phyloP scores from a whole-genome alignment of 345 rosid genomes.

The Populus euphratica region DNA sequence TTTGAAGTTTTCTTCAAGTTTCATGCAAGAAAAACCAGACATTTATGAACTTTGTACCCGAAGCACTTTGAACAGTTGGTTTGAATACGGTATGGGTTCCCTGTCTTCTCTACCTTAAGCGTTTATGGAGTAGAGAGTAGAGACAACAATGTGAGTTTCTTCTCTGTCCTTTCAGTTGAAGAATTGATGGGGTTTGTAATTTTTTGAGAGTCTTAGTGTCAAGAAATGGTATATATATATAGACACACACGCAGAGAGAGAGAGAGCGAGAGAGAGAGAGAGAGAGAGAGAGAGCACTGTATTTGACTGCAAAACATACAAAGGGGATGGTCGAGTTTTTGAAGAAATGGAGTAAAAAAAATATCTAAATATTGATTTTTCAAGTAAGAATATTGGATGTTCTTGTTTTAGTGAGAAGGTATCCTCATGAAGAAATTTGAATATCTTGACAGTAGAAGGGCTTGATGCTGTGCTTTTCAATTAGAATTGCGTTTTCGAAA shows the following conservation, averaged over 20 bases:
- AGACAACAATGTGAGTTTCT: slow-evolving; percentile 4
- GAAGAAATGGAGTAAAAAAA: too few species aligned
- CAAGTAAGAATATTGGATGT: too few species aligned
- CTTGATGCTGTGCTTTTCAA: too few species aligned
- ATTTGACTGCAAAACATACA: too few species aligned
- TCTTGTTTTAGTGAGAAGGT: too few species aligned
- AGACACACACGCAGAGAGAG: background rate
- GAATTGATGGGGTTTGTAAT: background rate
- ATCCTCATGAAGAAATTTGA: too few species aligned
- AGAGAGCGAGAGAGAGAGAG: too few species aligned
- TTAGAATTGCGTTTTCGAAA: too few species aligned
- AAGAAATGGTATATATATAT: background rate
- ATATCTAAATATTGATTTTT: too few species aligned
- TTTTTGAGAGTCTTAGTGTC: background rate
- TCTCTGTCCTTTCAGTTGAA: slow-evolving; percentile 9
- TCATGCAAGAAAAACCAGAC: slow-evolving; percentile 4
- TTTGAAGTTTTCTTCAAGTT: background rate
- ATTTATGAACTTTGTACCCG: background rate
- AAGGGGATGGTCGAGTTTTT: too few species aligned
- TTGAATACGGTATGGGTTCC: background rate
- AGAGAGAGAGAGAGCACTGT: too few species aligned
- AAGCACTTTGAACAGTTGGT: background rate
- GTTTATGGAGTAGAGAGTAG: background rate
- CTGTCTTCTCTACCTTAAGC: background rate
- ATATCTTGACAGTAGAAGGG: too few species aligned